phyloP scores from a whole-genome alignment of 129 eudicot genomes.

The Chrysanthemum seticuspe region DNA sequence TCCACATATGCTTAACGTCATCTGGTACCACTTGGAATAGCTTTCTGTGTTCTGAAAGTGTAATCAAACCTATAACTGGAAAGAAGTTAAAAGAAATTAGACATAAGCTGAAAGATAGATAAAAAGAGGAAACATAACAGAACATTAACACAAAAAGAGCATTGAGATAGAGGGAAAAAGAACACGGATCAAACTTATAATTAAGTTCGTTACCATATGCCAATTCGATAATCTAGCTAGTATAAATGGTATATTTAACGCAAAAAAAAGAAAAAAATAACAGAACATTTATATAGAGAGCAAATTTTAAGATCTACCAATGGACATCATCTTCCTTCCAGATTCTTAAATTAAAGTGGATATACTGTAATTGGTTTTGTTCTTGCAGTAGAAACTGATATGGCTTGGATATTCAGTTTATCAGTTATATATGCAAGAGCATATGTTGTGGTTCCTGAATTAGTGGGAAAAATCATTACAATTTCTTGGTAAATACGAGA shows the following conservation, averaged over 20 bases:
- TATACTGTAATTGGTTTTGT: neutral
- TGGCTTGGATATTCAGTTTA: neutral
- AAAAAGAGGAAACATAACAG: too few relatives aligned
- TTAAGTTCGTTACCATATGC: neutral
- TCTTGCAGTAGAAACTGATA: neutral
- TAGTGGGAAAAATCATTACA: neutral
- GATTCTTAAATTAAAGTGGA: neutral
- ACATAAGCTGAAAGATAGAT: too few relatives aligned
- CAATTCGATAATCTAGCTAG: neutral
- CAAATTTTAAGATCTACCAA: neutral
- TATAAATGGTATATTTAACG: too few relatives aligned
- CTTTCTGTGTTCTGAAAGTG: slow-evolving; percentile 7
- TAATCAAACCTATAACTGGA: slow-evolving; percentile 33
- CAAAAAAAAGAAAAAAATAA: too few relatives aligned
- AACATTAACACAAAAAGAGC: too few relatives aligned
- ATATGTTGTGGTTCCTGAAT: neutral
- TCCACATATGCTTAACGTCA: too few relatives aligned
- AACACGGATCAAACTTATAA: neutral
- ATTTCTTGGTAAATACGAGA: neutral
- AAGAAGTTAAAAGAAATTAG: neutral
- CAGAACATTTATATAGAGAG: too few relatives aligned
- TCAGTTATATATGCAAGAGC: neutral
- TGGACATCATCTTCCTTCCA: slow-evolving; percentile 3
- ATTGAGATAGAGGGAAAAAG: too few relatives aligned
- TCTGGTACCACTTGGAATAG: neutral